Evolutionary conservation across 148 eudicot genomes (phyloP).

Genomic region (Fagopyrum homotropicum): DNA sequence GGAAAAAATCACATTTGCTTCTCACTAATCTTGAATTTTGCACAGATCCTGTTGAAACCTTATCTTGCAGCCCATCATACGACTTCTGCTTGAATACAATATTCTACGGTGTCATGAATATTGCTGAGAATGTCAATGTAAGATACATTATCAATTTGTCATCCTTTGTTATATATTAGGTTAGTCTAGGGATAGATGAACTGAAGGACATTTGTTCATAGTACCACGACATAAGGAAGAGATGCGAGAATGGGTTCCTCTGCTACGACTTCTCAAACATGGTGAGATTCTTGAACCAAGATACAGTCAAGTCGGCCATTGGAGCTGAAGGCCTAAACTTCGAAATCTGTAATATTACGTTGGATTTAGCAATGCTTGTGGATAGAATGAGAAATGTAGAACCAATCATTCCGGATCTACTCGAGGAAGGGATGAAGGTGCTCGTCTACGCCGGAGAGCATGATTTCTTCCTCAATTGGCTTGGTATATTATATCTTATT

Average conservation of each 20-base stretch:
- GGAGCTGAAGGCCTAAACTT: slow-evolving; percentile 66
- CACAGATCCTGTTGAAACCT: slow-evolving; percentile 59
- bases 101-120: slow-evolving; percentile 43
- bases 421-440: slow-evolving; percentile 66
- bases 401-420: slow-evolving; percentile 71
- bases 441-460: slow-evolving; percentile 92
- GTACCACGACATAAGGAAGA: slow-evolving; percentile 80
- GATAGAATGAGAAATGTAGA: slow-evolving; percentile 94
- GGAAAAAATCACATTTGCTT: no score
- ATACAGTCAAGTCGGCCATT: slow-evolving; percentile 51
- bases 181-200: no score
- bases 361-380: slow-evolving; percentile 64
- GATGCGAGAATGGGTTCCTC: slow-evolving; percentile 60
- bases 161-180: slow-evolving; percentile 1
- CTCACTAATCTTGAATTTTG: background rate
- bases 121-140: slow-evolving; percentile 65
- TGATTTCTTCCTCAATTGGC: slow-evolving; percentile 92
- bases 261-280: slow-evolving; percentile 83
- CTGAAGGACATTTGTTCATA: slow-evolving; percentile 22
- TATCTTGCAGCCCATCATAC: slow-evolving; percentile 63
- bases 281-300: slow-evolving; percentile 56
- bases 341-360: slow-evolving; percentile 65
- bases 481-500: slow-evolving; percentile 34
- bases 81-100: slow-evolving; percentile 49
- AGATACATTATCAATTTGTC: slow-evolving; percentile 12